These are phyloP conservation scores for Cyanidioschyzon merolae DNA, from an alignment of 23 red algal genomes.

Conservation along the genomic window DNA sequence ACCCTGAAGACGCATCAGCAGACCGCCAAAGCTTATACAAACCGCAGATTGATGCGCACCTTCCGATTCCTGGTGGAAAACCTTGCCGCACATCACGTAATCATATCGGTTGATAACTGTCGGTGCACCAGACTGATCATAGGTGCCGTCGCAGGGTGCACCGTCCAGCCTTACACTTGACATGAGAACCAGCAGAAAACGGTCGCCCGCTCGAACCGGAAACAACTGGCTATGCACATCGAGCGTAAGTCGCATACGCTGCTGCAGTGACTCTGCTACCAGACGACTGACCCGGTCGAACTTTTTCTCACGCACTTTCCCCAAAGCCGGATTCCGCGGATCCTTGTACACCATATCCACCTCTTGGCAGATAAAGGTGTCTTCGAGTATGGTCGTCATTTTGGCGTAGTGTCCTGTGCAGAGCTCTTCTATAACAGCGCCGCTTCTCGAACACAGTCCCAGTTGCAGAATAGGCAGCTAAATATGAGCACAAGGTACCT, in stretches of 20 bases:
- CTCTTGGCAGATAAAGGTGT: conserved; percentile 2
- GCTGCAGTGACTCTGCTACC: not conserved
- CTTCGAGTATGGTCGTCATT: not conserved
- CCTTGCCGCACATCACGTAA: conserved; percentile 7
- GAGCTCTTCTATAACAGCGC: too few species aligned
- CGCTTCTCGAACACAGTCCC: too few species aligned
- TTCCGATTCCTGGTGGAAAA: not conserved
- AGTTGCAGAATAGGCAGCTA: too few species aligned
- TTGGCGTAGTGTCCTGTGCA: too few species aligned
- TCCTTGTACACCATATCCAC: conserved; percentile 18
- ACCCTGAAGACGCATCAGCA: not conserved
- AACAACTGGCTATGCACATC: conserved; percentile 13
- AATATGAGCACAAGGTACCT: too few species aligned
- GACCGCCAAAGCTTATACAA: conserved; percentile 2
- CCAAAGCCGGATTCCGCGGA: conserved; percentile 6
- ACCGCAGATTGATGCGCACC: not conserved
- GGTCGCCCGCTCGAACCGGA: not conserved
- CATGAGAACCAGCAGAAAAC: not conserved
- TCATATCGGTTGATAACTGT: conserved; percentile 3
- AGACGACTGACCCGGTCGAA: conserved; percentile 14
- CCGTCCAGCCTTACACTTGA: not conserved
- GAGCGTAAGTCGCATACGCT: not conserved
- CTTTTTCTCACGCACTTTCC: conserved; percentile 4
- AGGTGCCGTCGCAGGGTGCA: conserved; percentile 5
- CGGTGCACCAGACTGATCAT: not conserved